phyloP scores from a whole-genome alignment of 192 early-diverging fungal species.

The Umbelopsis ramanniana region DNA sequence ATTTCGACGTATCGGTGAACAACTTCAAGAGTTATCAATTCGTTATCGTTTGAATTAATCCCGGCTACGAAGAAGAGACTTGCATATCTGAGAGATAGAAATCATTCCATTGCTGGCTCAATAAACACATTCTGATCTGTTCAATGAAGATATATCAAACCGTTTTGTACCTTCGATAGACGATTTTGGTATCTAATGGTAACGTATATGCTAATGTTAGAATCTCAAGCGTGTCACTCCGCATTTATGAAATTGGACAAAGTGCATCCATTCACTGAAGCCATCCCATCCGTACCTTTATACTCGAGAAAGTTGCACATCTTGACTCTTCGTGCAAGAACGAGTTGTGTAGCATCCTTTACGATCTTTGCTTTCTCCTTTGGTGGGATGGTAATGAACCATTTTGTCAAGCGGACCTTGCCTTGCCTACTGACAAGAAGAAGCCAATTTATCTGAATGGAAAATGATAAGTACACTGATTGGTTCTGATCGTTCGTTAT shows the following conservation, averaged over 20 bases:
- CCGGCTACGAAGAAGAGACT: constrained; percentile 96
- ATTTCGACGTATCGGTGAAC: constrained; percentile 99
- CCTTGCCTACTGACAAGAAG: constrained; percentile 82
- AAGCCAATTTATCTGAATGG: constrained; percentile 72
- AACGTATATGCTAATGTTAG: background rate
- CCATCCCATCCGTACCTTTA: constrained; percentile 61
- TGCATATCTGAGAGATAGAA: constrained; percentile 75
- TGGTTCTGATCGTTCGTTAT: background rate
- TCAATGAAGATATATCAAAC: background rate
- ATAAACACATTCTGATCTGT: background rate
- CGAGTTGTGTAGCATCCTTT: constrained; percentile 92
- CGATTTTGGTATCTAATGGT: constrained; percentile 59
- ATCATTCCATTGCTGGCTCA: background rate
- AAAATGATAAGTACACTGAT: background rate
- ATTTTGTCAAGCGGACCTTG: constrained; percentile 82
- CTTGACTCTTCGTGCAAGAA: constrained; percentile 84
- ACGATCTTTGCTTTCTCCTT: constrained; percentile 97
- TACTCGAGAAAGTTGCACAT: constrained; percentile 99
- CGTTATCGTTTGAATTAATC: constrained; percentile 92
- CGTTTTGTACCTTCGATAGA: constrained; percentile 58
- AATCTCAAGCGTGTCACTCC: background rate
- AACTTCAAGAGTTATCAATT: constrained; percentile 91
- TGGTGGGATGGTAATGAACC: constrained; percentile 73
- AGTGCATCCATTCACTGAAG: background rate
- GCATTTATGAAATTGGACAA: background rate